Conservation (phyloP, 2,329 filamentous ascomycete species). For the Epicoccum nigrum region DNA sequence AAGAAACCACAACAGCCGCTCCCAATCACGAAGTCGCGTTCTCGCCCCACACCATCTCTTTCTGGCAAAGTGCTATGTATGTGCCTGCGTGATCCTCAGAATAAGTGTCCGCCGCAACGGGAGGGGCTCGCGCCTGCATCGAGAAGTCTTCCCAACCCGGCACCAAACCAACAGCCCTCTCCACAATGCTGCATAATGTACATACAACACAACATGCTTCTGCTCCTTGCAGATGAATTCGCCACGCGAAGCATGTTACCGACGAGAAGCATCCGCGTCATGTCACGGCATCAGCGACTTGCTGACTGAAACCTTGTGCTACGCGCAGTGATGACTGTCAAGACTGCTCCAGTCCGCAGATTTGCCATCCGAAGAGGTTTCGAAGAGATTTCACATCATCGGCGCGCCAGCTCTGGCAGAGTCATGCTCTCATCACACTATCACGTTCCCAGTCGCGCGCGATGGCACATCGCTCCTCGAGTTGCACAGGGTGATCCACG, state of each 20-base stretch:
- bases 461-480: constrained; percentile 6
- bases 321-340: constrained; percentile 1
- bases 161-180: constrained; percentile 5
- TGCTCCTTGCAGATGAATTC: background rate
- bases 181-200: background rate
- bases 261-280: background rate
- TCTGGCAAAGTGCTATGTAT: background rate
- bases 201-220: background rate
- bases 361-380: too few species aligned
- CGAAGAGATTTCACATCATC: background rate
- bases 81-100: background rate
- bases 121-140: constrained; percentile 13
- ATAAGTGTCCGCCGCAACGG: constrained; percentile 14
- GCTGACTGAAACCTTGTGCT: constrained; percentile 12
- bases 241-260: background rate
- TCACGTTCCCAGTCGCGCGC: constrained; percentile 28
- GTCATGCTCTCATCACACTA: constrained; percentile 40
- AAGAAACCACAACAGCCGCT: too few species aligned
- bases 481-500: constrained; percentile 18
- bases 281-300: background rate
- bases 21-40: background rate
- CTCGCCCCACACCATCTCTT: background rate
- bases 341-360: background rate
- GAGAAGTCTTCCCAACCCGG: constrained; percentile 3
- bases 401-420: background rate